A percentile compares a stretch with the other conserved stretches of the same genome.
phyloP scores from a whole-genome alignment of 441 rosid genomes.

The Adansonia grandidieri region DNA sequence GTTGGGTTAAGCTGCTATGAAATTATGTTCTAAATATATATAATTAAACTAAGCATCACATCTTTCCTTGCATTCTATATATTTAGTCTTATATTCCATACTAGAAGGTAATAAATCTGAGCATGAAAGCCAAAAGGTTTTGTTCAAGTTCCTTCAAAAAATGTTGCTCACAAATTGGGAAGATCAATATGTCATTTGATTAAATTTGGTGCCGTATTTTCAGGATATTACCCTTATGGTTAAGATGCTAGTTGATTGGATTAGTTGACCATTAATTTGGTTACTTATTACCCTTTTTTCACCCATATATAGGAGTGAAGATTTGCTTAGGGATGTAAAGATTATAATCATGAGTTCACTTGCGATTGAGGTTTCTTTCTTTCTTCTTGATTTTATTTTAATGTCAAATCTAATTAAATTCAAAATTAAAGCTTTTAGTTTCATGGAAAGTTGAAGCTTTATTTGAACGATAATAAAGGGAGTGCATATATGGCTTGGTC shows the following conservation, averaged over 20 bases:
- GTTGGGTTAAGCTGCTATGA: too few relatives aligned
- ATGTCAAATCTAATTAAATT: background rate
- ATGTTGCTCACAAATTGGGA: slow-evolving; percentile 92
- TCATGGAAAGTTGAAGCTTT: background rate
- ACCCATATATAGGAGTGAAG: slow-evolving; percentile 63
- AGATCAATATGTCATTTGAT: slow-evolving; percentile 58
- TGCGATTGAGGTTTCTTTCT: slow-evolving; percentile 47
- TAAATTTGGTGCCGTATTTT: slow-evolving; percentile 4
- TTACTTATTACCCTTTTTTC: slow-evolving; percentile 10
- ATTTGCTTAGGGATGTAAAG: slow-evolving; percentile 84
- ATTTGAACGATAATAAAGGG: background rate
- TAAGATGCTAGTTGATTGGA: background rate
- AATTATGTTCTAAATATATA: too few relatives aligned
- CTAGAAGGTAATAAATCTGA: too few relatives aligned
- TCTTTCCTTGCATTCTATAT: too few relatives aligned
- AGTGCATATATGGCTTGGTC: background rate
- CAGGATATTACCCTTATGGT: background rate
- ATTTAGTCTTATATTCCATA: too few relatives aligned
- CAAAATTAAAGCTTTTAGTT: background rate
- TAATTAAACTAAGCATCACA: too few relatives aligned
- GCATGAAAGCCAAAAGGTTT: slow-evolving; percentile 70
- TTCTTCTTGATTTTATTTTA: background rate
- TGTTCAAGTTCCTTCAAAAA: slow-evolving; percentile 85
- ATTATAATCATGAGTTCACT: slow-evolving; percentile 72
- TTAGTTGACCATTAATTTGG: background rate